Percentiles rank a stretch among this genome's conserved stretches.
phyloP scores from a whole-genome alignment of 441 rosid species.

The Aquilaria agallochum region DNA sequence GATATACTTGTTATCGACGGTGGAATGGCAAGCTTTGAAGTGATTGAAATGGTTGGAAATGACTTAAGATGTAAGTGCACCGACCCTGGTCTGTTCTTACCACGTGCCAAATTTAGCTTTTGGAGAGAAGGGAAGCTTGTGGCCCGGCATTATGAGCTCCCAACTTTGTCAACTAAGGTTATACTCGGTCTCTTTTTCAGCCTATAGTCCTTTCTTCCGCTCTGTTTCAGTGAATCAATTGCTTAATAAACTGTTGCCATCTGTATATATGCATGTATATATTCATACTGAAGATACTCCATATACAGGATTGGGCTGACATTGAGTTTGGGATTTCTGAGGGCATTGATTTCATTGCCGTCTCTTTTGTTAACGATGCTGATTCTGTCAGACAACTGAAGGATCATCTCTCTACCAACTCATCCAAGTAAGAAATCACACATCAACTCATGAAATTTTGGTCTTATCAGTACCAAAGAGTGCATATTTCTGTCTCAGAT shows the following conservation, averaged over 20 bases:
- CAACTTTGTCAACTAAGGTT: constrained; percentile 61
- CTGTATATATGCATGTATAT: neutral
- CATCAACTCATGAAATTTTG: neutral
- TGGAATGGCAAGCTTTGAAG: constrained; percentile 77
- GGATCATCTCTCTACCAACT: constrained; percentile 45
- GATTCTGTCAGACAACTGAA: constrained; percentile 48
- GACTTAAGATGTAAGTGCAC: constrained; percentile 63
- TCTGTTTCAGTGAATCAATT: neutral
- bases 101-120: constrained; percentile 70
- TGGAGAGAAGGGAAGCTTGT: constrained; percentile 72
- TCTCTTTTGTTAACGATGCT: constrained; percentile 63
- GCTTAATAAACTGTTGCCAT: neutral
- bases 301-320: constrained; percentile 67
- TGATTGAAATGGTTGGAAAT: constrained; percentile 50
- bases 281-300: neutral
- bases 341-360: constrained; percentile 65
- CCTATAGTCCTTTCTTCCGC: neutral
- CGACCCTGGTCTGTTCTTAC: constrained; percentile 64
- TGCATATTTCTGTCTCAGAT: neutral
- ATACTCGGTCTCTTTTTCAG: constrained; percentile 6
- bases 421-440: constrained; percentile 39
- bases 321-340: constrained; percentile 64
- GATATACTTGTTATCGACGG: constrained; percentile 73
- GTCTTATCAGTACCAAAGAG: neutral
- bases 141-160: constrained; percentile 41